Evolutionary conservation across 129 eudicot genomes (phyloP), one percentile per base, ranked within the genome.

Genomic region (Deinandra increscens): DNA sequence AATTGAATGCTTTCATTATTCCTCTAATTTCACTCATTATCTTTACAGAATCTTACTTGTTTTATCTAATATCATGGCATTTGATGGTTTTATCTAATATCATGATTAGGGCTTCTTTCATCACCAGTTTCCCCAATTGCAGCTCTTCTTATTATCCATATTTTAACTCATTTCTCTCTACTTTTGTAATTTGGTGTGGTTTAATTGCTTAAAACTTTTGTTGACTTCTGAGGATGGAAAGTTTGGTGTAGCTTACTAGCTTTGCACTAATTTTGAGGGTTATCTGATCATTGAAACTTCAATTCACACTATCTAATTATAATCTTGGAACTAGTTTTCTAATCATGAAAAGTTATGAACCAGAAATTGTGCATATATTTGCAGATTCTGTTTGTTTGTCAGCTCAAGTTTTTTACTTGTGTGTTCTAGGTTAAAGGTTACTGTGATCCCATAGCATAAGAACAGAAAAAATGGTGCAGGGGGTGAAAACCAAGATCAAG

Each of bases 401-500:
- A 34, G 63, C 49, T 68, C 19, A 68, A 44, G 0, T 50, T 48
- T 9, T 34, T 26, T 49, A 18, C 48, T 55, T 37, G 11, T 37
- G 8, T 53, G 64, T 6, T 69, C 23, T 69, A 69, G 63, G 74
- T 69, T 38, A n/a, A 71, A 56, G 54, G 5, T 39, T 13, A 39
- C 10, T 39, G 53, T 31, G 19, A 58, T 11, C 29, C 33, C 9
- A 22, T 55, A 55, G 61, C 61, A 55, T 22, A 19, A 55, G 12
- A 44, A n/a, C 60, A 66, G 20, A 72, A 26, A 26, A 44, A 39
- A 86, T 88, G 97, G 94, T 86, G 59, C 74, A 79, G 49, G 89
- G 96, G 53, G 39, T 81, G 73, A 87, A 78, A 83, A 49, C 84
- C 29, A 87, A 85, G 71, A 81, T 46, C 68, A 74, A 88, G 77